Base-by-base conservation (phyloP, 2,329 filamentous ascomycete species). In the Hortaea sp. region DNA sequence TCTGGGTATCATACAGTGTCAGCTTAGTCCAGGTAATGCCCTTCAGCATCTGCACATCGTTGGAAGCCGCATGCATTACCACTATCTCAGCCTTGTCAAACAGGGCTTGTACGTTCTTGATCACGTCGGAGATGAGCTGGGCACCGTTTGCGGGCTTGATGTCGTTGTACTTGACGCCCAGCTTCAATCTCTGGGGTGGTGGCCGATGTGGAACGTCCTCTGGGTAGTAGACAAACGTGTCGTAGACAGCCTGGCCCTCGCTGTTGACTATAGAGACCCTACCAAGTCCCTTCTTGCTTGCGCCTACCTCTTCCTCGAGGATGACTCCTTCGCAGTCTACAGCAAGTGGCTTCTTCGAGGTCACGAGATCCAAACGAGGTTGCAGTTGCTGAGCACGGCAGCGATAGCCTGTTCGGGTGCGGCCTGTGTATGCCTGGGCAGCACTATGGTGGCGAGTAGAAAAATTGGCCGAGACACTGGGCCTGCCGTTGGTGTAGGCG, bases 91-190 rank as follows among this genome's bases (percentile, higher is more conserved):
- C 37, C 37, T 41, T 40, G 38, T 41, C 38, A 13, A 45, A 41
- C 4, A 45, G n/a, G 5, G 37, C 9, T 28, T 34, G 29, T 5
- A 27, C 28, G 7, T 13, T 30, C 2, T 13, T 30, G 29, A 40
- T 37, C 7, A 45, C 44, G 20, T 41, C 29, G 4, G 27, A 29
- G 30, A 40, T 29, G n/a, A 30, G 38, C 39, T 43, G 44, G 5
- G 44, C 40, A 30, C 44, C 44, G 13, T 42, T 46, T n/a, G 9
- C 30, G 7, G 31, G 40, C 31, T 7, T 29, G 34, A 39, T 39
- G n/a, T 43, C 32, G 9, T 35, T 35, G 32, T 35, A 35, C 9
- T 2, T 35, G 32, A 35, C 32, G n/a, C 32, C 32, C 2, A 35
- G 32, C 9, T 35, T 12, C 9, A 35, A 12, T 12, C 32, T 2